Evolutionary conservation across 2,329 filamentous ascomycete species (phyloP), one percentile per base, ranked within the genome.

Genomic region (Colletotrichum sp.): DNA sequence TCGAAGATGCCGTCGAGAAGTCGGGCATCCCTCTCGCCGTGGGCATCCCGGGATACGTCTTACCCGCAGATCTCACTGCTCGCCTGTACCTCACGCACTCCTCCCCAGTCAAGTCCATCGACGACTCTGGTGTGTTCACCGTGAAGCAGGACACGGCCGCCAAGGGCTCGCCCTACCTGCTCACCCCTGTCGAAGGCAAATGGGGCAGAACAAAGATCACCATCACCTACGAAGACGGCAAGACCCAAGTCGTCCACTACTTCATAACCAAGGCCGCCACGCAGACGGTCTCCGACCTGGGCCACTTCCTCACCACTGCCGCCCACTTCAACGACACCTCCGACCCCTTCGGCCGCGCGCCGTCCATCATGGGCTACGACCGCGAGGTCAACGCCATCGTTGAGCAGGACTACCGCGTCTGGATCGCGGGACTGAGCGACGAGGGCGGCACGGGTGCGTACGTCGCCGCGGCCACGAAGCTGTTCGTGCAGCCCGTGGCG

Each of bases 351-450:
- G 82, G 85, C 2, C 86, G 91, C 34, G 86, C 87, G 0, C 88
- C 89, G 0, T 92, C 90, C 0, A 85, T 91, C 73, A 89, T 92
- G 82, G 88, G 87, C 0, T 92, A 92, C 77, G 90, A 93, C 78
- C 88, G 83, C 80, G 90, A 87, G 81, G 86, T 78, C 4, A 80
- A 81, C 7, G 78, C 83, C 9, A 85, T 86, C 28, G 87, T 90
- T 5, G 81, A 83, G 34, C 88, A 89, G 67, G 88, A 90, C 39
- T 72, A 84, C 1, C 86, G 91, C 2, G 90, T 87, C 8, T 92
- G 91, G 91, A 88, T 92, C 6, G 87, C 90, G 1, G 91, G 91
- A 0, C 84, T 93, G 1, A 92, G 90, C 71, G 91, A 92, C 72
- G 91, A 93, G 81, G 91, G 86, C 1, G 91, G 91, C 2, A 88